Evolutionary conservation across 257 asterid species (phyloP), one percentile per base, ranked within the genome.

Genomic region (Euphrasia confusa): DNA sequence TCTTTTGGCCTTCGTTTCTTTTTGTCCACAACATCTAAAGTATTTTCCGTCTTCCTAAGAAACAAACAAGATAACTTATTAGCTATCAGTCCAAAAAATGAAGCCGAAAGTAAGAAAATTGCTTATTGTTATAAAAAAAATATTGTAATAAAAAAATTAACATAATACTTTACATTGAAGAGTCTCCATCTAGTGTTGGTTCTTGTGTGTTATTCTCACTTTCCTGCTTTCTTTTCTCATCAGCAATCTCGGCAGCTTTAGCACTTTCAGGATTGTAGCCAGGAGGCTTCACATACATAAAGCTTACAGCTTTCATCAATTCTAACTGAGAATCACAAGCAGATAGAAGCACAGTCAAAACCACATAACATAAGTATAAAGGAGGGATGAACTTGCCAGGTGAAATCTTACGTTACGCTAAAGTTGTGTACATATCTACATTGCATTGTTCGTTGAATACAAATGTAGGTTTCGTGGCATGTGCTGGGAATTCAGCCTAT

Each of bases 211-310:
- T 64, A 45, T 67, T 61, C 28, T 62, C 82, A 68, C 63, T 71
- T 52, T 75, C 87, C 61, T 73, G 75, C 58, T 71, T 81, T 60
- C 65, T 83, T 61, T 63, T 74, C 78, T 83, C 91, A 1, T 77
- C 93, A 37, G 87, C 95, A 48, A 82, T 50, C 81, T 93, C 99
- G 14, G 99, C 99, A 71, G 95, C 97, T 73, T 82, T 89, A 39
- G 97, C 99, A 80, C 99, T 93, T 72, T 93, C 99, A 1, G 96
- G 78, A 75, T 93, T 83, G 81, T 93, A 93, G 14, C 99, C 99
- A 52, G 99, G 99, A 13, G 99, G 99, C 53, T 94, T 83, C 32
- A 87, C 96, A 69, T 93, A 93, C 96, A 93, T 82, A 71, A 93
- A 93, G 88, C 99, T 93, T 60, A 93, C 97, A 59, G 99, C 96